Percentiles rank a stretch among this genome's conserved stretches.
These are phyloP conservation scores for Citrus sp. DNA, from an alignment of 345 rosid genomes.

Conservation along the genomic window DNA sequence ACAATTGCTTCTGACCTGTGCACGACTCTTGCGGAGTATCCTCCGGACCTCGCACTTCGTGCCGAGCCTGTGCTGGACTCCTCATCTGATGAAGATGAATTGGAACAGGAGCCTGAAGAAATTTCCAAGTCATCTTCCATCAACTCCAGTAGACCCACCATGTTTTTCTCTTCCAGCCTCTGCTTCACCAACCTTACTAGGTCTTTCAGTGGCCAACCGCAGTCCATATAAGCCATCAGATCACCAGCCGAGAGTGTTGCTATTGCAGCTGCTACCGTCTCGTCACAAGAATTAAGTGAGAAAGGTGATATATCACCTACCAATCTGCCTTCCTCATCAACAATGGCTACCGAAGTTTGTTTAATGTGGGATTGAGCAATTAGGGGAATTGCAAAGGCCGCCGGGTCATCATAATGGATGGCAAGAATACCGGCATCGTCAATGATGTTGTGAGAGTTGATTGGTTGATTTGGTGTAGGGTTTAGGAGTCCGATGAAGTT, in stretches of 20 bases:
- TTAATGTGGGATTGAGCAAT: constrained; percentile 30
- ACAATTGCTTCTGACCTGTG: constrained; percentile 41
- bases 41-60: constrained; percentile 23
- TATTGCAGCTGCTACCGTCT: constrained; percentile 44
- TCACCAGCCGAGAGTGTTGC: constrained; percentile 51
- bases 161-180: constrained; percentile 40
- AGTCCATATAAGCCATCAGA: constrained; percentile 54
- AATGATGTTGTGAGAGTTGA: constrained; percentile 48
- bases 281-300: constrained; percentile 38
- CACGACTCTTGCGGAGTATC: constrained; percentile 25
- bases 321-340: constrained; percentile 34
- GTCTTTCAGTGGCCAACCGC: constrained; percentile 44
- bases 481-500: constrained; percentile 44
- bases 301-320: constrained; percentile 55
- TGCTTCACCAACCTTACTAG: constrained; percentile 40
- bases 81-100: constrained; percentile 43
- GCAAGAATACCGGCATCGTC: constrained; percentile 27
- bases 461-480: constrained; percentile 34
- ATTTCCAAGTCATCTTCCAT: constrained; percentile 40
- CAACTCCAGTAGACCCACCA: constrained; percentile 32
- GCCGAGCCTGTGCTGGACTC: constrained; percentile 31
- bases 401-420: constrained; percentile 44
- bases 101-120: constrained; percentile 19
- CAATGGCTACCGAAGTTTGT: constrained; percentile 51
- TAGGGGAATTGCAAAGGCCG: constrained; percentile 34